Evolutionary conservation across 345 rosid species (phyloP).

Genomic region (Rhodamnia rubescens): DNA sequence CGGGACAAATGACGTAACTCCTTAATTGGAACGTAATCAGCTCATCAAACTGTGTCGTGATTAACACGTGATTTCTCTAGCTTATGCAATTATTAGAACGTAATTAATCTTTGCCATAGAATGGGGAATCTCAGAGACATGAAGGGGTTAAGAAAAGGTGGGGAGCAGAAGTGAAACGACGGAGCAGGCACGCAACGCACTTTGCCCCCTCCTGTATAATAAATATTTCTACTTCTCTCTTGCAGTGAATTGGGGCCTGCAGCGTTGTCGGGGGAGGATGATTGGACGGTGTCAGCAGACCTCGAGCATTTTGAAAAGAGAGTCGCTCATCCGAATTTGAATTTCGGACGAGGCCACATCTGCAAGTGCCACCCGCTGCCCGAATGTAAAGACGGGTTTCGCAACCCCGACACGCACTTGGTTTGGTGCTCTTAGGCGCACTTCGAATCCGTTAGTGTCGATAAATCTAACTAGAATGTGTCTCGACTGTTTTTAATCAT

Average conservation of each 20-base stretch:
- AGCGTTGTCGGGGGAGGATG: not conserved
- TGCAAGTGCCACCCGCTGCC: not conserved
- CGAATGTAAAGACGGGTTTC: not conserved
- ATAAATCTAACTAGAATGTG: not conserved
- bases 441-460: not conserved
- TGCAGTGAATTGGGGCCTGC: not conserved
- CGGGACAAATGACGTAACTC: not conserved
- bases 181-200: not conserved
- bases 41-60: not conserved
- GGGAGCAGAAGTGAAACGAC: not conserved
- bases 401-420: not conserved
- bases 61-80: not conserved
- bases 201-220: not conserved
- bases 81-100: not conserved
- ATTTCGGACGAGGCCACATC: not conserved
- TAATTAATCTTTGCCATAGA: not conserved
- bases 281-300: not conserved
- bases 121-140: not conserved
- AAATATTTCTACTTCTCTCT: not conserved
- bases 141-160: rapidly evolving
- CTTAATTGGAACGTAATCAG: not conserved
- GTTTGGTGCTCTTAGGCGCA: not conserved
- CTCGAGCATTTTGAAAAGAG: not conserved
- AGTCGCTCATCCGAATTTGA: not conserved
- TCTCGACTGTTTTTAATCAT: not conserved